Percentiles rank a stretch among this genome's conserved stretches.
Evolutionary conservation across 768 basidiomycete genomes (phyloP).

Genomic region (Albatrellus ellisii): DNA sequence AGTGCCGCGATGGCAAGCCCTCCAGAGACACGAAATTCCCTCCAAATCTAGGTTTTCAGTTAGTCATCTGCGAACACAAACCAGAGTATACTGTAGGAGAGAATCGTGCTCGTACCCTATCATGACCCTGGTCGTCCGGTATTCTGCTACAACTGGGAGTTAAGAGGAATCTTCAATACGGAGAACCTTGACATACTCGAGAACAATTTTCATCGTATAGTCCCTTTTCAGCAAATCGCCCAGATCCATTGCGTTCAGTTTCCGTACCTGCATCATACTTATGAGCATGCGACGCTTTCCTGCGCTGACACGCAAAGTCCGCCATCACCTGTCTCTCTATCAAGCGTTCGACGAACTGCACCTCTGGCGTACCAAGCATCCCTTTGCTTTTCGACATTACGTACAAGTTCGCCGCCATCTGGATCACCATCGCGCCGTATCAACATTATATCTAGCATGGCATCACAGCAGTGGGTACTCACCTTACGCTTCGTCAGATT

Average conservation of each 20-base stretch:
- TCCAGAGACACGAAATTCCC: slow-evolving; percentile 4
- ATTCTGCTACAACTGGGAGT: not conserved
- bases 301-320: not conserved
- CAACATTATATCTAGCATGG: not conserved
- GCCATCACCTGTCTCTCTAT: not conserved
- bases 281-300: not conserved
- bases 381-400: too few relatives aligned
- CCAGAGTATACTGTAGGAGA: not conserved
- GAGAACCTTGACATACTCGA: not conserved
- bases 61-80: not conserved
- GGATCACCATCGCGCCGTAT: not conserved
- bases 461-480: not conserved
- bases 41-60: slow-evolving; percentile 1
- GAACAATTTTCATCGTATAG: slow-evolving; percentile 2
- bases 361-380: not conserved
- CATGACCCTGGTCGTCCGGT: not conserved
- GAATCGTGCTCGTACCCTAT: not conserved
- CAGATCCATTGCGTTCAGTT: not conserved
- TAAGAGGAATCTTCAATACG: too few relatives aligned
- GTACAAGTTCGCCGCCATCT: slow-evolving; percentile 3
- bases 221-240: not conserved
- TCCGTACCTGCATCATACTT: not conserved
- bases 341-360: slow-evolving; percentile 1
- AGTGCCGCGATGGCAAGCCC: slow-evolving; percentile 3
- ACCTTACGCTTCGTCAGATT: slow-evolving; percentile 1